Evolutionary conservation across 257 asterid species (phyloP), one percentile per base, ranked within the genome.

Genomic region (Sherardia arvensis): DNA sequence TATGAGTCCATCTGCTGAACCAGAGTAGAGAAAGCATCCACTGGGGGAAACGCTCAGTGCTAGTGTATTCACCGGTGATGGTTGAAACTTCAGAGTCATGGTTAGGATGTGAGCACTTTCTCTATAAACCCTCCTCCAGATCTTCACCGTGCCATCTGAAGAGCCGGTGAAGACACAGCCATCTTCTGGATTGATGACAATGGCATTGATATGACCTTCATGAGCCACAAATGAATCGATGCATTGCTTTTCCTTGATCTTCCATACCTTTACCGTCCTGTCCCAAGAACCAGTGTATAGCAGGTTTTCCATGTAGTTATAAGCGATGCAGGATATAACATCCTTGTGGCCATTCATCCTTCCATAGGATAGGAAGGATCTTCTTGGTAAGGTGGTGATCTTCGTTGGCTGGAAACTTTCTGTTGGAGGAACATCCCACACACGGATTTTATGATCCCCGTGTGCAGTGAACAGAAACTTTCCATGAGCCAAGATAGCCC

Each of bases 281-380:
- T 86, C 95, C 78, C 80, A 80, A 4, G 95, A 86, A 18, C 95
- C 95, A 0, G 95, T 84, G 68, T 84, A 86, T 4, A 84, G 26
- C 20, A 86, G 78, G 77, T 74, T 78, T 71, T 86, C 95, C 27
- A 40, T 14, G 29, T 43, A 38, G 69, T 77, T 80, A 69, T 79
- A 81, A 18, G 91, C 87, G 11, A 86, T 15, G 21, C 95, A 84
- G 0, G 91, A 78, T 36, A 86, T 80, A 5, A 34, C 36, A 20
- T 75, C 86, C 29, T 62, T 77, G 28, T 84, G 78, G 21, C 7
- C 30, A 14, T 28, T 74, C 63, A 49, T 77, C 66, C 72, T 76
- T 1, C 73, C 59, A 54, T 72, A 76, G 2, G 74, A 59, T 28
- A 81, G 76, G 62, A 84, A 66, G 6, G 88, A 70, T 14, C 72